Base-by-base conservation (phyloP, 768 basidiomycete species). In the Leucogyrophana mollusca region DNA sequence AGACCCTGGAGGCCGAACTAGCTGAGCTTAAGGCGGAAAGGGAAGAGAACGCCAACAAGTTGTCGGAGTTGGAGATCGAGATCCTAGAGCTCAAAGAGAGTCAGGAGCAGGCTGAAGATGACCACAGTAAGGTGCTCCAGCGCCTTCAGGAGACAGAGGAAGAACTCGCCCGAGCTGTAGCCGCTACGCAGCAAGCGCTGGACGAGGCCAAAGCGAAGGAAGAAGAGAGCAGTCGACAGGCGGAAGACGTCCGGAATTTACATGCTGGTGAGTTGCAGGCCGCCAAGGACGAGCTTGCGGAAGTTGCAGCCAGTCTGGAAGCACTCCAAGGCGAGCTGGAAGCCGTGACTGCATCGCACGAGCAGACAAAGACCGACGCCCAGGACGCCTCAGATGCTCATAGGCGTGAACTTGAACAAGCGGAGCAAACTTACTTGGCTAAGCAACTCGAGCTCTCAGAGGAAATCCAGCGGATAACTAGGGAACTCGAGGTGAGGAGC, bases 41-140 rank as follows among this genome's bases (percentile, higher is more conserved):
- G 56, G 87, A 86, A 56, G 88, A 90, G 47, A 81, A 69, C 34
- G 77, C 82, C 8, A 72, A 68, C 57, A 89, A 83, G 64, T 69
- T 91, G 4, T 88, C 87, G 0, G 90, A 93, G 56, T 71, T 90
- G 20, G 90, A 93, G 68, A 69, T 93, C 40, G 88, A 92, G 60
- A 75, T 90, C 34, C 64, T 91, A 47, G 90, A 92, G 66, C 57
- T 85, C 49, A 87, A 76, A 62, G 90, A 93, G 59, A 71, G 71
- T 34, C 78, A 80, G 50, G 90, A 91, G 54, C 64, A 64, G 16
- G 68, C 74, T 5, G 82, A 86, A 55, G 88, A 89, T 45, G 75
- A 75, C 23, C 78, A 74, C 40, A 70, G 67, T 37, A 68, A 69
- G 49, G 61, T 74, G 9, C 56, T 75, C 32, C 62, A 67, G 9